Evolutionary conservation across 352 stramenopile species (phyloP).

Genomic region (Phytophthora ohioensis): DNA sequence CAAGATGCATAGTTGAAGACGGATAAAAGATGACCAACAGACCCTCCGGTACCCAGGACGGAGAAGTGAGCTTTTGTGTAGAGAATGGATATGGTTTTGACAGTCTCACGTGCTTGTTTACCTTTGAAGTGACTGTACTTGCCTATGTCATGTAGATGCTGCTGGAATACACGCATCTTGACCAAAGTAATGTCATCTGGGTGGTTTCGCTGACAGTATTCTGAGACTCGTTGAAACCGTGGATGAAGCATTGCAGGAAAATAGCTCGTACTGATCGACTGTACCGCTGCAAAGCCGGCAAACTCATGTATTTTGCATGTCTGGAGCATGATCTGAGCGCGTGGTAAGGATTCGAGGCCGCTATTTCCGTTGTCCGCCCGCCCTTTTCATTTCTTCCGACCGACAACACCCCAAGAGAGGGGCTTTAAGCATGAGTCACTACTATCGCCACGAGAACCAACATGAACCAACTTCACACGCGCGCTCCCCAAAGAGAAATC

Average conservation of each 20-base stretch:
- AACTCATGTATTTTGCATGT: too few species aligned
- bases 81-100: constrained; percentile 48
- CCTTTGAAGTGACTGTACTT: constrained; percentile 11
- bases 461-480: constrained; percentile 10
- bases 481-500: constrained; percentile 28
- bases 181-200: not conserved
- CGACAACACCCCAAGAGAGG: not conserved
- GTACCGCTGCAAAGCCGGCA: too few species aligned
- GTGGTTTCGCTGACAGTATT: constrained; percentile 20
- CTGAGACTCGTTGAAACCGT: constrained; percentile 22
- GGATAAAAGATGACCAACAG: constrained; percentile 14
- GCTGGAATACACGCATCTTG: constrained; percentile 1
- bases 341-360: not conserved
- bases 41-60: constrained; percentile 26
- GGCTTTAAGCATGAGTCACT: constrained; percentile 23
- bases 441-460: constrained; percentile 25
- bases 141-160: constrained; percentile 1
- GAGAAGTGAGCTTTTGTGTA: constrained; percentile 41
- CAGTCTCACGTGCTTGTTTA: constrained; percentile 14
- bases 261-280: constrained; percentile 11
- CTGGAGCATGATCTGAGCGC: constrained; percentile 21
- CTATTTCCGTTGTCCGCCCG: constrained; percentile 28
- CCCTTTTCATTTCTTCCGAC: constrained; percentile 4
- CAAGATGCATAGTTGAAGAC: constrained; percentile 35
- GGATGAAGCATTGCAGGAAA: constrained; percentile 24